Evolutionary conservation across 768 basidiomycete species (phyloP).

Genomic region (Antrodiella citrinella): DNA sequence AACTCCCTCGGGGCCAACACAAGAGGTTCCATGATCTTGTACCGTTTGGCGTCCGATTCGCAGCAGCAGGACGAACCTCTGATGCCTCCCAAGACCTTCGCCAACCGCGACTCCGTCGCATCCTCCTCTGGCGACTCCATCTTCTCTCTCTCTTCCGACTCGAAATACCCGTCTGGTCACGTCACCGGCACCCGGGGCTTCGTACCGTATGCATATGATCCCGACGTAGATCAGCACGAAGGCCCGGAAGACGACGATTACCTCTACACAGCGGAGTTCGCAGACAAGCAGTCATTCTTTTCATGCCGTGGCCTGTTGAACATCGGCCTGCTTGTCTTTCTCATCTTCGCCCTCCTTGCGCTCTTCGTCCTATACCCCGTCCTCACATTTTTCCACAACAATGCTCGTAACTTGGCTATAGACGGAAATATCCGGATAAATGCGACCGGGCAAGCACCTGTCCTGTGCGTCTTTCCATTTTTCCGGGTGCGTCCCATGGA

Average conservation of each 20-base stretch:
- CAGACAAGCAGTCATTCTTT: constrained; percentile 24
- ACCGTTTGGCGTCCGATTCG: constrained; percentile 43
- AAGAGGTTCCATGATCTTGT: constrained; percentile 60
- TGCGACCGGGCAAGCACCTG: constrained; percentile 57
- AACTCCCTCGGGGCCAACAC: constrained; percentile 21
- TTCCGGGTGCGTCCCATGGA: too few species aligned
- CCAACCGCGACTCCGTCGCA: constrained; percentile 33
- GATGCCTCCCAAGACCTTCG: constrained; percentile 23
- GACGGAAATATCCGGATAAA: constrained; percentile 64
- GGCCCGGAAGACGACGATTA: constrained; percentile 63
- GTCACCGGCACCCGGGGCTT: constrained; percentile 29
- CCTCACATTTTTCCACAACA: constrained; percentile 39
- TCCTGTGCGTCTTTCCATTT: constrained; percentile 28
- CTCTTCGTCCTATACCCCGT: constrained; percentile 86
- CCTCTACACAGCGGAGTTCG: constrained; percentile 52
- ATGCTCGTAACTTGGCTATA: constrained; percentile 34
- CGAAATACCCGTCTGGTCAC: constrained; percentile 53
- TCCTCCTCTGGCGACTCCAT: constrained; percentile 47
- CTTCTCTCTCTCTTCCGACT: constrained; percentile 42
- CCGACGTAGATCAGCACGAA: constrained; percentile 41
- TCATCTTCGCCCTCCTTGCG: constrained; percentile 53
- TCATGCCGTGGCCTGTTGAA: constrained; percentile 54
- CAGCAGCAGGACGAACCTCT: constrained; percentile 20
- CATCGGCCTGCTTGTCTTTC: constrained; percentile 54
- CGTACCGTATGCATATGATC: constrained; percentile 68